Evolutionary conservation across 345 rosid species (phyloP).

Genomic region (Angophora floribunda): DNA sequence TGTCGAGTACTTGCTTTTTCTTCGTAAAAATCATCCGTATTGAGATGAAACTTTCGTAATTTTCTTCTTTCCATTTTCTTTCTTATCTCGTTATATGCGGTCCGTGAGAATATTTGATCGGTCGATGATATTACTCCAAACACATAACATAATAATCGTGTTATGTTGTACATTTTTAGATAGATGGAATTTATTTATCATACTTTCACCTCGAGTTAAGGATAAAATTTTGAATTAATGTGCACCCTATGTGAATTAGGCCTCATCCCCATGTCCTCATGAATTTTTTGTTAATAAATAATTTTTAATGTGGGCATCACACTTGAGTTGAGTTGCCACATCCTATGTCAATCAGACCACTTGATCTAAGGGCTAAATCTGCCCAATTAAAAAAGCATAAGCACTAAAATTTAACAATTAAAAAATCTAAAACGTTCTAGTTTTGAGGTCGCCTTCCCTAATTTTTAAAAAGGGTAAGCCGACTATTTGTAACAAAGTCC

Average conservation of each 20-base stretch:
- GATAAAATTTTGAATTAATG: too few relatives aligned
- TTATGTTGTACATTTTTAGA: neutral
- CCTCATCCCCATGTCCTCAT: neutral
- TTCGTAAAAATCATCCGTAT: neutral
- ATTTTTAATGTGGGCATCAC: rapidly evolving
- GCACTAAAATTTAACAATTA: neutral
- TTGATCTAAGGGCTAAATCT: rapidly evolving
- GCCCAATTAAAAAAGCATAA: neutral
- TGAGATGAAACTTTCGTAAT: neutral
- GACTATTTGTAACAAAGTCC: neutral
- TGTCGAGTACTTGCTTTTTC: neutral
- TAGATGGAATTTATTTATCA: rapidly evolving
- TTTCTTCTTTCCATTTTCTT: neutral
- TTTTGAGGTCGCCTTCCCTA: neutral
- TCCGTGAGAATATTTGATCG: rapidly evolving
- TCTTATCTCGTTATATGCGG: neutral
- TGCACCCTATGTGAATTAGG: neutral
- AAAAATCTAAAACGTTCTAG: neutral
- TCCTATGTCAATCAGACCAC: neutral
- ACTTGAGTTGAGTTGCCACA: neutral
- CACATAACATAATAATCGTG: rapidly evolving
- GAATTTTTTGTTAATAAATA: neutral
- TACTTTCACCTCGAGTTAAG: neutral
- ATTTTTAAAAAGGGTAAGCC: neutral
- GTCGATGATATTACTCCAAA: neutral